Conservation (phyloP, 345 rosid species). For the Tarenaya hassleriana region DNA sequence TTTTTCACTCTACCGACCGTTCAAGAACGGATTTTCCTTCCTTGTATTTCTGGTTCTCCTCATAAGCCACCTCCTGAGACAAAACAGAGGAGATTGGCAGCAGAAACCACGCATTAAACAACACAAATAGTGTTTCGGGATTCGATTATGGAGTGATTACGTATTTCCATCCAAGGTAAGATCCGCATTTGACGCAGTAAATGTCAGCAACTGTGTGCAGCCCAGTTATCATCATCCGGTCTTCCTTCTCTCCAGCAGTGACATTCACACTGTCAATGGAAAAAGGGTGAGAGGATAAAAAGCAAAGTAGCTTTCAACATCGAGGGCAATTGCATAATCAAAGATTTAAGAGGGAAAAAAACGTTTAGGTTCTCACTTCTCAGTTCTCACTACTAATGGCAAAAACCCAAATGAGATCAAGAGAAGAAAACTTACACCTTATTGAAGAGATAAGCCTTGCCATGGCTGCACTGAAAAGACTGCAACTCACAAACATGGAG, state of each 20-base stretch:
- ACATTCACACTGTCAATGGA: conserved; percentile 52
- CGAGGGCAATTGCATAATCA: not conserved
- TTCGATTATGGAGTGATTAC: conserved; percentile 28
- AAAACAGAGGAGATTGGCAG: too few relatives aligned
- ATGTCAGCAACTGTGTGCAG: conserved; percentile 86
- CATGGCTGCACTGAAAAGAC: conserved; percentile 77
- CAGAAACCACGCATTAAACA: too few relatives aligned
- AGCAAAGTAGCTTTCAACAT: not conserved
- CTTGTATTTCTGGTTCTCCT: too few relatives aligned
- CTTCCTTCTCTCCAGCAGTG: conserved; percentile 65
- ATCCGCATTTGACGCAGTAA: conserved; percentile 79
- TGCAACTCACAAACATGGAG: too few relatives aligned
- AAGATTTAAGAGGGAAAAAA: not conserved
- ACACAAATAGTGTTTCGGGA: too few relatives aligned
- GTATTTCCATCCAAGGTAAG: conserved; percentile 82
- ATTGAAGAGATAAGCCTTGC: conserved; percentile 87
- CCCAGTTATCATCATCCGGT: conserved; percentile 83
- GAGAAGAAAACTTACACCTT: conserved; percentile 76
- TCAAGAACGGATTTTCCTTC: too few relatives aligned
- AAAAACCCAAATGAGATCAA: conserved; percentile 1
- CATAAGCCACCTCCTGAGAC: too few relatives aligned
- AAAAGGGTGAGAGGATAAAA: not conserved
- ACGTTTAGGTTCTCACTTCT: too few relatives aligned
- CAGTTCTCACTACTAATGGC: too few relatives aligned
- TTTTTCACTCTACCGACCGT: too few relatives aligned